phyloP scores from a whole-genome alignment of 2,329 filamentous ascomycete species.

The Fusarium sp. region DNA sequence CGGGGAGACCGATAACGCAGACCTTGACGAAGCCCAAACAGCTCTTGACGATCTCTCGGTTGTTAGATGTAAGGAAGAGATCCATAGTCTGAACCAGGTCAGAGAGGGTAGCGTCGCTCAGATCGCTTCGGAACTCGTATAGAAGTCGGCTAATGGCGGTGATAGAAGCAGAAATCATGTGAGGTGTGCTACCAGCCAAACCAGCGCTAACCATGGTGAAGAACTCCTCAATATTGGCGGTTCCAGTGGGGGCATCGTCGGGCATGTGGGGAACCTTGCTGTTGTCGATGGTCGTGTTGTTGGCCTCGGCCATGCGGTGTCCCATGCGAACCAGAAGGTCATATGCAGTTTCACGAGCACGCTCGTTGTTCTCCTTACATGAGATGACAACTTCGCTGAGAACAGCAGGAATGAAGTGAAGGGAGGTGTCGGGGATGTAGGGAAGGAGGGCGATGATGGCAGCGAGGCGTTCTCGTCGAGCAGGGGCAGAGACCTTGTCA shows the following conservation, averaged over 20 bases:
- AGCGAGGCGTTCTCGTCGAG: conserved; percentile 84
- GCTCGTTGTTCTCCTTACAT: conserved; percentile 98
- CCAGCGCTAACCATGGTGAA: conserved; percentile 98
- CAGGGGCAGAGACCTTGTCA: conserved; percentile 87
- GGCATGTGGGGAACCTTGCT: conserved; percentile 90
- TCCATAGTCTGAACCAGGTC: conserved; percentile 96
- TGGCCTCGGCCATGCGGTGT: conserved; percentile 74
- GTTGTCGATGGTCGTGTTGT: conserved; percentile 82
- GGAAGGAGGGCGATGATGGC: conserved; percentile 85
- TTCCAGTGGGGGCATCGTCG: conserved; percentile 77
- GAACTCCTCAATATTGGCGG: conserved; percentile 90
- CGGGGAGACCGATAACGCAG: conserved; percentile 86
- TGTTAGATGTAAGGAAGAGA: conserved; percentile 94
- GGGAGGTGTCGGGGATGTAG: conserved; percentile 77
- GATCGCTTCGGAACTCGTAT: conserved; percentile 83
- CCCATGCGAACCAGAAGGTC: conserved; percentile 91
- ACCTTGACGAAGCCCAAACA: conserved; percentile 98
- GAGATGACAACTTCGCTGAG: conserved; percentile 95
- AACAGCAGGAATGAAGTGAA: conserved; percentile 93
- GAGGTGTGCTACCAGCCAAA: conserved; percentile 89
- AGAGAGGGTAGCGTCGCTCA: conserved; percentile 76
- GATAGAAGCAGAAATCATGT: conserved; percentile 98
- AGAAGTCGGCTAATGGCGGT: conserved; percentile 93
- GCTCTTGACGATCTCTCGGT: conserved; percentile 94
- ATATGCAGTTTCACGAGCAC: conserved; percentile 88